Base-by-base conservation (phyloP, 1,139 yeast genomes). In the Meyerozyma carpophila region DNA sequence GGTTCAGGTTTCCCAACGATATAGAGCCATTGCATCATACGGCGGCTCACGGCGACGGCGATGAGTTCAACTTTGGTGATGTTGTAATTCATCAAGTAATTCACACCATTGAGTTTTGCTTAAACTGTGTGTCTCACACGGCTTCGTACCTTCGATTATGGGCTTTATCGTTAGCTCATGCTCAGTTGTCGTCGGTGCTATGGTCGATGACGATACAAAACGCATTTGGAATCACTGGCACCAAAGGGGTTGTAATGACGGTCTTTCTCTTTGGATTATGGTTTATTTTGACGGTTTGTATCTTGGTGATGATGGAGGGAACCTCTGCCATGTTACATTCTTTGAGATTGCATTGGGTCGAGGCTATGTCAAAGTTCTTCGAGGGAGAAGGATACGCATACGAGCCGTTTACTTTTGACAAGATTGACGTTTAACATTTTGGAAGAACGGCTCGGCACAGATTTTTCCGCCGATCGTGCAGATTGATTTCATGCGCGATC, bases 311-410 rank as follows among this genome's bases (percentile, higher is more conserved):
- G 48, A 93, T 94, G 98, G 98, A 94, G 66, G 99, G 99, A 43
- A 94, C 98, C 0, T 87, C 96, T 37, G 98, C 98, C 26, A 94
- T 94, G 98, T 77, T 94, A 57, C 99, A 94, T 66, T 87, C 97
- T 24, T 77, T 94, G 57, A 86, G 98, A 66, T 72, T 93, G 59
- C 98, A 93, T 63, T 93, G 99, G 99, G 98, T 94, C 45, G 99
- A 94, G 67, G 91, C 97, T 28, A 94, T 94, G 98, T 90, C 97
- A 41, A 94, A 94, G 68, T 94, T 88, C 63, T 94, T 93, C 58
- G 89, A 86, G 57, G 98, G 98, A 54, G 98, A 93, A 60, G 98
- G 98, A 43, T 77, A 82, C 49, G 81, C 89, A 1, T 93, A 88
- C 62, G 82, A 80, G 49, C 98, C 98, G 28, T 91, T 89, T 60